Evolutionary conservation across 2,329 filamentous ascomycete genomes (phyloP).

Genomic region (Ophiostoma novo-ulmi): DNA sequence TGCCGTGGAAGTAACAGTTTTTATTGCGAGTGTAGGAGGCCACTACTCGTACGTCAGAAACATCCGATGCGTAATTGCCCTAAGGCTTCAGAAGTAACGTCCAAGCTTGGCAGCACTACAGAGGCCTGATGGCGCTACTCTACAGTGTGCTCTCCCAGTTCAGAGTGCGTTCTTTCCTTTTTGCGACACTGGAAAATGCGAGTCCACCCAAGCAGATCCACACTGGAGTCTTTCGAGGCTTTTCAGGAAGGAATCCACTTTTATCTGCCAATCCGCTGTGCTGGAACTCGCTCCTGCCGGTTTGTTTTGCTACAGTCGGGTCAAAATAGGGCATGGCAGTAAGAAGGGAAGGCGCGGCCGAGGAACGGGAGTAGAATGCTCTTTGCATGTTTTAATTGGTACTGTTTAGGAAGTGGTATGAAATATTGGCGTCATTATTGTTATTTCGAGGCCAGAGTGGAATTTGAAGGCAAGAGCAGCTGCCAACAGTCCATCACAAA

Average conservation of each 20-base stretch:
- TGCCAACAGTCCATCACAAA: not conserved
- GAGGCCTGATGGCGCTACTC: not conserved
- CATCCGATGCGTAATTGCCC: not conserved
- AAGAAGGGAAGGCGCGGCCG: conserved; percentile 2
- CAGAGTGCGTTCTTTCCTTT: not conserved
- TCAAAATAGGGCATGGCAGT: conserved; percentile 13
- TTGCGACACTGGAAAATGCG: conserved; percentile 5
- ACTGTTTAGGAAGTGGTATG: not conserved
- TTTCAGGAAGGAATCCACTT: conserved; percentile 14
- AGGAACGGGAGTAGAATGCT: not conserved
- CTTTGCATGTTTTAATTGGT: not conserved
- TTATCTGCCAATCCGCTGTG: conserved; percentile 22
- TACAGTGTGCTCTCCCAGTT: not conserved
- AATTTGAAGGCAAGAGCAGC: not conserved
- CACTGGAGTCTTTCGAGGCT: conserved; percentile 7
- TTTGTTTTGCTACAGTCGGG: conserved; percentile 17
- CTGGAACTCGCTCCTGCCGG: conserved; percentile 21
- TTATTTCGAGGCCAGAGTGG: not conserved
- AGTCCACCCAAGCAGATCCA: not conserved
- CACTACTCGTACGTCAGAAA: conserved; percentile 1
- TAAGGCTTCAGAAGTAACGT: not conserved
- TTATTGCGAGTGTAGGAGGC: not conserved
- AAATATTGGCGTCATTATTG: not conserved
- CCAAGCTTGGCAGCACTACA: not conserved
- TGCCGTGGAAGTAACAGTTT: not conserved